A percentile compares a stretch with the other conserved stretches of the same genome.
These are phyloP conservation scores for Nadsonia commutata DNA, from an alignment of 1,139 yeast species.

Conservation along the genomic window DNA sequence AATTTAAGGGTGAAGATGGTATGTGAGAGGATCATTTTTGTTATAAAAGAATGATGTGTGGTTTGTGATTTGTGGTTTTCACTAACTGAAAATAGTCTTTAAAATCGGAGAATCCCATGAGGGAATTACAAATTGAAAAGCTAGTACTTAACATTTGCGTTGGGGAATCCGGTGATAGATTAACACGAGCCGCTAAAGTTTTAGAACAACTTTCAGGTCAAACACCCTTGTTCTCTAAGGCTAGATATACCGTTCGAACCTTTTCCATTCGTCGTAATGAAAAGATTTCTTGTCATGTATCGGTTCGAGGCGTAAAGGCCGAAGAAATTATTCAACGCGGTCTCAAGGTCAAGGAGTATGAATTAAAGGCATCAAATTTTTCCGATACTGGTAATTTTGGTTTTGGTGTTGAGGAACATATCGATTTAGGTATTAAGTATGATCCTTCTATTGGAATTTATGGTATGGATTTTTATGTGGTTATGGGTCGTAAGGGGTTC, in stretches of 20 bases:
- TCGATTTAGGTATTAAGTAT: slow-evolving; percentile 99
- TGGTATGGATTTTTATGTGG: slow-evolving; percentile 99
- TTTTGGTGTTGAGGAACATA: slow-evolving; percentile 99
- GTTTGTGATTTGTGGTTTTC: no score
- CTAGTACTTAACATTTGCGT: slow-evolving; percentile 99
- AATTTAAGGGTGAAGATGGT: no score
- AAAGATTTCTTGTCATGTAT: slow-evolving; percentile 98
- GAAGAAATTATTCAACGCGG: slow-evolving; percentile 99
- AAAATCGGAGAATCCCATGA: slow-evolving; percentile 96
- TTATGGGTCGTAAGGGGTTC: slow-evolving; percentile 98
- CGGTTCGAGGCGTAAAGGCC: slow-evolving; percentile 99
- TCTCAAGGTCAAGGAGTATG: slow-evolving; percentile 98
- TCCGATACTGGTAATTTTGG: slow-evolving; percentile 99
- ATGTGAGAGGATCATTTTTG: no score
- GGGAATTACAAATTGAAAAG: slow-evolving; percentile 98
- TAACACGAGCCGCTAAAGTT: slow-evolving; percentile 99
- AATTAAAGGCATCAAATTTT: slow-evolving; percentile 86
- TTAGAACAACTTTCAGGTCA: slow-evolving; percentile 99
- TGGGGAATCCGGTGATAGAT: slow-evolving; percentile 99
- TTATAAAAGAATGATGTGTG: no score
- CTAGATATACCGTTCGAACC: slow-evolving; percentile 99
- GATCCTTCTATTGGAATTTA: slow-evolving; percentile 99
- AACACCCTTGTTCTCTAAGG: slow-evolving; percentile 99
- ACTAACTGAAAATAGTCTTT: no score
- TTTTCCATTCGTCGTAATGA: slow-evolving; percentile 99